Conservation (phyloP, 129 eudicot genomes). For the Calendula officinalis region DNA sequence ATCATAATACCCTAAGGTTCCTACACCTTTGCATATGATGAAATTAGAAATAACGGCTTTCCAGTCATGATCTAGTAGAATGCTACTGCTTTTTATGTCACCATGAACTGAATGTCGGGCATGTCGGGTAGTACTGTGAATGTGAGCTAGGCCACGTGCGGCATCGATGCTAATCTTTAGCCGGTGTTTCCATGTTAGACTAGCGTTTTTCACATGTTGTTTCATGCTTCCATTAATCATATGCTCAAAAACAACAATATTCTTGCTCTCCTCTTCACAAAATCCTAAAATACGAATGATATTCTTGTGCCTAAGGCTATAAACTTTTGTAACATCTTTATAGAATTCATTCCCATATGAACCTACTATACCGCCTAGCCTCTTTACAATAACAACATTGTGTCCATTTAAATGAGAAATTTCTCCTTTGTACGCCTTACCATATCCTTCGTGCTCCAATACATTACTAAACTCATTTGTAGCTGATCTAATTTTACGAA, state of each 20-base stretch:
- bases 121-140: constrained; percentile 19
- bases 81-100: constrained; percentile 22
- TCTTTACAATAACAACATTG: constrained; percentile 17
- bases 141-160: constrained; percentile 24
- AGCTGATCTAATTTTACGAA: constrained; percentile 20
- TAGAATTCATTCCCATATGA: constrained; percentile 8
- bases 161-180: constrained; percentile 21
- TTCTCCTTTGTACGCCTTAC: constrained; percentile 26
- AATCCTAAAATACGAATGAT: constrained; percentile 24
- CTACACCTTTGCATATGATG: constrained; percentile 29
- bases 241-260: constrained; percentile 26
- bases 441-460: constrained; percentile 5
- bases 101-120: constrained; percentile 22
- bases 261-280: constrained; percentile 31
- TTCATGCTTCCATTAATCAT: constrained; percentile 30
- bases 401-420: constrained; percentile 19
- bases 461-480: constrained; percentile 26
- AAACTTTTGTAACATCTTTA: constrained; percentile 17
- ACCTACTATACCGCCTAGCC: not conserved
- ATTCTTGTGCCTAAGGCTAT: constrained; percentile 25
- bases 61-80: constrained; percentile 18
- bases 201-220: constrained; percentile 11
- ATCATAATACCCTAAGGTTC: constrained; percentile 30
- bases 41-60: constrained; percentile 30
- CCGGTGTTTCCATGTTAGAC: constrained; percentile 29